phyloP scores from a whole-genome alignment of 139 green algal genomes.

The Picochlorum costavermella region DNA sequence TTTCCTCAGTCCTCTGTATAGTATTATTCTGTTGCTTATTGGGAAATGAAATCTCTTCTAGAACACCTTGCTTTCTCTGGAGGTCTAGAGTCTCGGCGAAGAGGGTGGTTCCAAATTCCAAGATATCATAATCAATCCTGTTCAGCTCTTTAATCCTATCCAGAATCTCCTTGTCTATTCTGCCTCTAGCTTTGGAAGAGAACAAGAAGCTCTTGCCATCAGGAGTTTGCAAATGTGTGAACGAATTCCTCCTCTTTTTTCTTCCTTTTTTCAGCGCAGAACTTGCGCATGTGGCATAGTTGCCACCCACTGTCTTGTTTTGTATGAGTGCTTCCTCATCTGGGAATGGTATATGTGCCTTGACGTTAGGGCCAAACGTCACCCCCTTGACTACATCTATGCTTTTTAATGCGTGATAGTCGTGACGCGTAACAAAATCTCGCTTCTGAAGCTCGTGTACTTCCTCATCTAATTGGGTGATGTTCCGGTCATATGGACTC shows the following conservation, averaged over 20 bases:
- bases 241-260: conserved; percentile 8
- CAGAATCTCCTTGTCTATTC: background rate
- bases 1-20: background rate
- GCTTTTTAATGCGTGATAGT: conserved; percentile 1
- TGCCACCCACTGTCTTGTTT: background rate
- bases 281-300: conserved; percentile 2
- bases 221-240: conserved; percentile 21
- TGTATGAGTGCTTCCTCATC: background rate
- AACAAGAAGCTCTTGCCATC: conserved; percentile 23
- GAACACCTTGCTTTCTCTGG: background rate
- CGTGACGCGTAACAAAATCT: background rate
- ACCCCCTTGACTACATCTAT: conserved; percentile 3
- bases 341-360: background rate
- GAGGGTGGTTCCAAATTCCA: conserved; percentile 20
- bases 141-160: conserved; percentile 30
- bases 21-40: background rate
- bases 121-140: conserved; percentile 23
- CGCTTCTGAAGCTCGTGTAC: conserved; percentile 28
- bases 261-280: background rate
- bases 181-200: background rate
- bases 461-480: conserved; percentile 16
- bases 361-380: background rate
- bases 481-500: conserved; percentile 16
- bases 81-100: conserved; percentile 13
- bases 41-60: background rate